phyloP scores from a whole-genome alignment of 768 basidiomycete genomes.

The Amanita subjunquillea region DNA sequence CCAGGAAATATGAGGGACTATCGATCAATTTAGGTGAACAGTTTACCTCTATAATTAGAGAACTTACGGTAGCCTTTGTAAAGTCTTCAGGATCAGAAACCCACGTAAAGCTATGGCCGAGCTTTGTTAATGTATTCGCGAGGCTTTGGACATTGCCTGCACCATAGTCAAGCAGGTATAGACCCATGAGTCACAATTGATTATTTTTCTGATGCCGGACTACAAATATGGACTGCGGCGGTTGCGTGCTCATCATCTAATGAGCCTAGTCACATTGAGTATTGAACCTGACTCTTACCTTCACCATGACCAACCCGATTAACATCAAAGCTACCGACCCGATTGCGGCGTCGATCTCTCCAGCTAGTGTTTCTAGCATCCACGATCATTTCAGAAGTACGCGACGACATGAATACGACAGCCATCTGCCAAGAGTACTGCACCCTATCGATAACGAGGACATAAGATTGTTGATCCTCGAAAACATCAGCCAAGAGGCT shows the following conservation, averaged over 20 bases:
- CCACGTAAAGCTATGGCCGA: constrained; percentile 88
- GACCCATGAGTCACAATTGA: constrained; percentile 20
- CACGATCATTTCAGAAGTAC: constrained; percentile 31
- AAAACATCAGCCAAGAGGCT: constrained; percentile 92
- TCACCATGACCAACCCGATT: constrained; percentile 39
- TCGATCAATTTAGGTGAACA: not conserved
- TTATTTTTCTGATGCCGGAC: not conserved
- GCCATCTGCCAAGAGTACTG: constrained; percentile 58
- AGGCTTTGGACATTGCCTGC: constrained; percentile 92
- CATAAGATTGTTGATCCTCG: constrained; percentile 75
- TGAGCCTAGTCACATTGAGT: not conserved
- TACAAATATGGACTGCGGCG: constrained; percentile 7
- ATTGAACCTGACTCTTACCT: not conserved
- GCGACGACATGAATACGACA: constrained; percentile 26
- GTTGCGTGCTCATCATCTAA: not conserved
- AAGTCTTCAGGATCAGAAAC: constrained; percentile 76
- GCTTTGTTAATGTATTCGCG: constrained; percentile 78
- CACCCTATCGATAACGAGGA: constrained; percentile 79
- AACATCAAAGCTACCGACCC: constrained; percentile 21
- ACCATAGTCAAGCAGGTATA: constrained; percentile 94
- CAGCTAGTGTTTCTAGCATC: constrained; percentile 26
- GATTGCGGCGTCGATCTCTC: constrained; percentile 46
- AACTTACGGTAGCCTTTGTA: constrained; percentile 68
- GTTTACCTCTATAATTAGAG: too few species aligned
- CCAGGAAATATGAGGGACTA: constrained; percentile 96